These are phyloP conservation scores for Barnettozyma hawaiiensis DNA, from an alignment of 1,139 yeast species.

Conservation along the genomic window DNA sequence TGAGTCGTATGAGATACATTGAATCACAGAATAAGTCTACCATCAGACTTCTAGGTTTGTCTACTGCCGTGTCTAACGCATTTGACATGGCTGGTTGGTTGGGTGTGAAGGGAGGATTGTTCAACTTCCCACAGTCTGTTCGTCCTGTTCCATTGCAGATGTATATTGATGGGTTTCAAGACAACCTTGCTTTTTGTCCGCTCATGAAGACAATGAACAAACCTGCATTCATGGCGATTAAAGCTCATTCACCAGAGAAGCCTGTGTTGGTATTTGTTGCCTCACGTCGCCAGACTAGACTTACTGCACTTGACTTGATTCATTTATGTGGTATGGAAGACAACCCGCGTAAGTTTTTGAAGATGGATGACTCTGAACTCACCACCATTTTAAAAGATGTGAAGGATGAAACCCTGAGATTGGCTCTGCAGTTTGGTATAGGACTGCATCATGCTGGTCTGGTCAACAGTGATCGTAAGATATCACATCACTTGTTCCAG, in stretches of 20 bases:
- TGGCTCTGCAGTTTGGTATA: conserved; percentile 90
- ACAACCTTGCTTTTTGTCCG: conserved; percentile 89
- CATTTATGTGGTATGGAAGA: conserved; percentile 94
- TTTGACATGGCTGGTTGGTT: conserved; percentile 98
- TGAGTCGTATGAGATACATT: conserved; percentile 93
- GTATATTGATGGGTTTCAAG: conserved; percentile 98
- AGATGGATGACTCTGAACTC: conserved; percentile 72
- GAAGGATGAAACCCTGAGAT: conserved; percentile 80
- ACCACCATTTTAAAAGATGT: conserved; percentile 58
- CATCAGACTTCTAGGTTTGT: conserved; percentile 83
- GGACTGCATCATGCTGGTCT: conserved; percentile 98
- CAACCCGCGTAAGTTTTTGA: conserved; percentile 81
- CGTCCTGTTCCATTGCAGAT: conserved; percentile 97
- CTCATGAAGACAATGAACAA: conserved; percentile 97
- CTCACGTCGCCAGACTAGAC: conserved; percentile 91
- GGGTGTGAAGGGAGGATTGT: conserved; percentile 82
- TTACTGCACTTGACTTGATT: conserved; percentile 89
- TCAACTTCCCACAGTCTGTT: conserved; percentile 91
- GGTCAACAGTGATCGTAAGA: conserved; percentile 81
- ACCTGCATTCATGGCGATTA: conserved; percentile 95
- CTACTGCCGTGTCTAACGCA: conserved; percentile 97
- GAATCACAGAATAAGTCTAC: conserved; percentile 71
- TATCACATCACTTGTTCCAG: conserved; percentile 83
- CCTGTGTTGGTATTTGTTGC: conserved; percentile 96
- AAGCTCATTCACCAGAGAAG: conserved; percentile 87